Evolutionary conservation across 2,329 filamentous ascomycete species (phyloP), one percentile per base, ranked within the genome.

Genomic region (Ceratocystis lukuohia): DNA sequence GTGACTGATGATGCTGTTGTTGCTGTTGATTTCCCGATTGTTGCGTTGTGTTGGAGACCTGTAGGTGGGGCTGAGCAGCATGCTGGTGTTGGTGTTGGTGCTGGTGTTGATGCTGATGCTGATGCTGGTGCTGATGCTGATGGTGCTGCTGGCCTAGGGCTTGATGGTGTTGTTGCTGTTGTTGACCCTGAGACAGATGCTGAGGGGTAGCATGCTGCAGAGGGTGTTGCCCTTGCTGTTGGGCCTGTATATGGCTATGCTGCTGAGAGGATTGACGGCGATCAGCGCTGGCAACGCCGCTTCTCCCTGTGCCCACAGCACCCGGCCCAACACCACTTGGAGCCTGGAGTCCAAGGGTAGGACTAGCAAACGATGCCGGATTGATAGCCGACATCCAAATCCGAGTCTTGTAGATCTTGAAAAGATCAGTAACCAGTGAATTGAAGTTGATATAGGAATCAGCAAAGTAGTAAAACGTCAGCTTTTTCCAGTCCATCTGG

Each of bases 351-450:
- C 88, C 88, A 62, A 89, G 79, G 2, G 85, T 85, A 20, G 89
- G 88, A 69, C 86, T 92, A 28, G 89, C 89, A 75, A 97, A 96
- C 0, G 93, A 96, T 4, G 93, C 94, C 6, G 94, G 94, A 74
- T 99, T 99, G 75, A 99, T 96, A 3, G 94, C 94, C 3, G 93
- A 97, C 90, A 99, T 96, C 94, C 94, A 99, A 72, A 99, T 99
- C 71, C 95, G 86, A 25, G 93, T 96, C 80, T 99, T 99, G 82
- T 97, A 99, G 69, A 97, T 93, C 77, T 97, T 97, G 83, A 97
- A 99, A 12, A 99, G 81, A 74, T 99, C 94, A 0, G 92, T 96
- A 65, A 99, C 94, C 17, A 99, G 84, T 1, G 91, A 90, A 75
- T 99, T 99, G 82, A 99, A 99, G 78, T 97, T 97, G 80, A 99